phyloP scores from a whole-genome alignment of 257 asterid species.

The Capsicum rhomboideum region DNA sequence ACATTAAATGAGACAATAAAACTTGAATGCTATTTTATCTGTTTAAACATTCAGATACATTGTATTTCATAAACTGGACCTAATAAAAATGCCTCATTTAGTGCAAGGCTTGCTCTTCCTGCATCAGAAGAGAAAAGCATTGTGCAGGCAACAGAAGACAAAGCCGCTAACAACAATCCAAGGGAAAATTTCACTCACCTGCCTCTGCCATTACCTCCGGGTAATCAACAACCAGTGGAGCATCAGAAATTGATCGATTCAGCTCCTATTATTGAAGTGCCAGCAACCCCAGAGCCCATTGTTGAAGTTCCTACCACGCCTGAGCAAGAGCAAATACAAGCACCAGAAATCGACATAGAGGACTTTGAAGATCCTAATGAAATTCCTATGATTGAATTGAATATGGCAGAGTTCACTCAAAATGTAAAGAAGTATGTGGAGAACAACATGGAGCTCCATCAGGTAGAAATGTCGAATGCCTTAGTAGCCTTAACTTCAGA shows the following conservation, averaged over 20 bases:
- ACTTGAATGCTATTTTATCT: neutral
- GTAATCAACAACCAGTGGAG: conserved; percentile 13
- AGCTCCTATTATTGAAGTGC: conserved; percentile 20
- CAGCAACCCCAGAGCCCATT: conserved; percentile 38
- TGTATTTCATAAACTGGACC: conserved; percentile 12
- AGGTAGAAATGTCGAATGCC: conserved; percentile 71
- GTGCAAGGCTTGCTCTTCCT: conserved; percentile 93
- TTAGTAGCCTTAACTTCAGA: conserved; percentile 73
- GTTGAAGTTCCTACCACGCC: conserved; percentile 73
- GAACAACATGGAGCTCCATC: conserved; percentile 53
- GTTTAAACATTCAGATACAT: neutral
- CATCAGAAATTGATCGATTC: conserved; percentile 26
- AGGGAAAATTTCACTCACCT: conserved; percentile 29
- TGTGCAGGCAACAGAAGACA: conserved; percentile 33
- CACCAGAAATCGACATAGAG: conserved; percentile 54
- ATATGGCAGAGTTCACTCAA: conserved; percentile 71
- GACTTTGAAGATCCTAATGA: conserved; percentile 62
- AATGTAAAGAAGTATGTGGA: conserved; percentile 62
- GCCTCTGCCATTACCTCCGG: conserved; percentile 55
- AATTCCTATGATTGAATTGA: conserved; percentile 82
- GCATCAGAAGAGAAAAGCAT: conserved; percentile 71
- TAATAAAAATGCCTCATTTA: conserved; percentile 30
- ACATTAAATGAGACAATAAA: neutral
- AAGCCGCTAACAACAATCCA: conserved; percentile 31
- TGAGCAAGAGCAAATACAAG: conserved; percentile 42